Evolutionary conservation across 2,329 filamentous ascomycete genomes (phyloP), one percentile per base, ranked within the genome.

Genomic region (Penicillium sp.): DNA sequence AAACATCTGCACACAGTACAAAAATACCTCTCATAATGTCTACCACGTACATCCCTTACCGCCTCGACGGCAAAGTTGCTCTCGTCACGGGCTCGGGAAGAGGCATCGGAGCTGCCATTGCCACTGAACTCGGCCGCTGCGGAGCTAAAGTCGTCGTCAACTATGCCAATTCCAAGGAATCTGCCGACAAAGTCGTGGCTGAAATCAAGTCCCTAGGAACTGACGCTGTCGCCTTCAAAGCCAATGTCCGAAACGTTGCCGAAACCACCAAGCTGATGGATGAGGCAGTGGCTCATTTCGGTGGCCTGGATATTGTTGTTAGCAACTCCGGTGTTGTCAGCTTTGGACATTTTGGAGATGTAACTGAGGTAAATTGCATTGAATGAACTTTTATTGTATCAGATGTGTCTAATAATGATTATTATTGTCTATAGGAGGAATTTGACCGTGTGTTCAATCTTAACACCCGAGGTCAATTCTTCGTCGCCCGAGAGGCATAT

Each of bases 401-500:
- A n/a, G n/a, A n/a, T n/a, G n/a, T n/a, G n/a, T n/a, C n/a, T n/a
- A n/a, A n/a, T n/a, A n/a, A n/a, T n/a, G n/a, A n/a, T n/a, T n/a
- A n/a, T n/a, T n/a, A n/a, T n/a, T n/a, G n/a, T n/a, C n/a, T n/a
- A n/a, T n/a, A n/a, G n/a, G n/a, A 88, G 75, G 85, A 88, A 73
- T 89, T 83, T 68, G 86, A 89, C 70, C 83, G 86, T 60, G 85
- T 88, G 62, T 87, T 89, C 77, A 79, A 77, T 74, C 74, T 88
- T 69, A 89, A 89, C 74, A 81, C 85, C 6, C 77, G 84, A 8
- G 86, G 85, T 47, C 86, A 90, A 74, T 90, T 90, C 79, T 90
- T 91, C 71, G 87, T 91, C 52, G 88, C 87, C 20, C 86, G 90
- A 75, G 84, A 88, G 57, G 88, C 83, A 6, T 87, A 88, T 72